These are phyloP conservation scores for Trichosporon faecale DNA, from an alignment of 1,284 basidiomycete species.

Conservation along the genomic window DNA sequence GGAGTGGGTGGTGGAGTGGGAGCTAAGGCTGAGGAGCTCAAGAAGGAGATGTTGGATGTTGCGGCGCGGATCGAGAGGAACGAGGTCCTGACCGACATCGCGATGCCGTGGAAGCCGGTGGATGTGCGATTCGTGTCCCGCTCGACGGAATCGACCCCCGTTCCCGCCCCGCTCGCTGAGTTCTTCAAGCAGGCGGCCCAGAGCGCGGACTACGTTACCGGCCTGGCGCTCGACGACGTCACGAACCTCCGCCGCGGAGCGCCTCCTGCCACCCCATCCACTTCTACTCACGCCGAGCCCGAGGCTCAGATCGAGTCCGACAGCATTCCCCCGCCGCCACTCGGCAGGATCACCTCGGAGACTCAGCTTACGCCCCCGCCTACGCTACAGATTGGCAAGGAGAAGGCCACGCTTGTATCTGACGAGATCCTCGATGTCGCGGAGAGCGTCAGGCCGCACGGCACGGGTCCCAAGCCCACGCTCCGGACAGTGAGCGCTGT, in stretches of 20 bases:
- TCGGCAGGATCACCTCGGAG: background rate
- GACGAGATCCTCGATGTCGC: slow-evolving; percentile 22
- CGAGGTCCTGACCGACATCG: slow-evolving; percentile 14
- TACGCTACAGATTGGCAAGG: background rate
- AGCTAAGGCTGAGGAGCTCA: background rate
- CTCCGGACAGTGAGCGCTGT: slow-evolving; percentile 17
- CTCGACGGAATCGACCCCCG: background rate
- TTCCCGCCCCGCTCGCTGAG: slow-evolving; percentile 7
- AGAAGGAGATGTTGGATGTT: background rate
- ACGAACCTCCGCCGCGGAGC: slow-evolving; percentile 17
- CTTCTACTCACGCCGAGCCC: background rate
- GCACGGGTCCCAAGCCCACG: background rate
- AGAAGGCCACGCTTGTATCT: slow-evolving; percentile 12
- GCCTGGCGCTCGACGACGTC: slow-evolving; percentile 16
- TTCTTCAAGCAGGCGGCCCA: slow-evolving; percentile 19
- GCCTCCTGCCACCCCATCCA: background rate
- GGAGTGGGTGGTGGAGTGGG: background rate
- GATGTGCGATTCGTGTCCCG: slow-evolving; percentile 17
- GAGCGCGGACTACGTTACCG: background rate
- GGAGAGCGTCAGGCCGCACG: slow-evolving; percentile 12
- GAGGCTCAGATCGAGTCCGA: background rate
- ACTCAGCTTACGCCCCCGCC: slow-evolving; percentile 1
- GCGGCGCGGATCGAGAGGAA: background rate
- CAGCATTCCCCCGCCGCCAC: background rate
- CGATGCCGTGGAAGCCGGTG: slow-evolving; percentile 20